Base-by-base conservation (phyloP, 164 flowering plant genomes). In the Vitis rupestris region DNA sequence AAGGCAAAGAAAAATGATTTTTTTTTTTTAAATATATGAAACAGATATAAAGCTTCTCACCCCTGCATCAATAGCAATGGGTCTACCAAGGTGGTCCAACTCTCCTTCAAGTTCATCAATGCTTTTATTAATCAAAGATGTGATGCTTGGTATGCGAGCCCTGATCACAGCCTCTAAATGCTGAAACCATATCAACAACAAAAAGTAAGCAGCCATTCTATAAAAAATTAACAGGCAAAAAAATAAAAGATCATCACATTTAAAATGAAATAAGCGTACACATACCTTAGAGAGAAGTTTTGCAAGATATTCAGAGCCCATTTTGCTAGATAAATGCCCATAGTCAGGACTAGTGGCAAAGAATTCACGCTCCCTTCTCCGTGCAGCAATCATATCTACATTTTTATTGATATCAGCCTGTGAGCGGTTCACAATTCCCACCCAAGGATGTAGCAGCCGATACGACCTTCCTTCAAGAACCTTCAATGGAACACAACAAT, bases 271-370 rank as follows among this genome's bases (percentile, higher is more conserved):
- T 14, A 71, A 44, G 16, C 2, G 44, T 5, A 15, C 37, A 71
- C 52, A 59, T 30, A 90, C 98, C 97, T 92, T 76, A 2, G 98
- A 94, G 10, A 94, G 77, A 72, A 94, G 93, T 68, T 90, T 94
- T 16, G 97, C 97, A 53, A 94, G 96, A 84, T 92, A 92, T 68
- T 91, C 98, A 14, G 98, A 82, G 8, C 97, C 98, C 98, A 94
- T 94, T 82, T 81, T 92, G 76, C 73, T 73, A 16, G 93, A 83
- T 72, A 94, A 74, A 63, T 89, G 97, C 51, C 91, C 85, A 81
- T 92, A 94, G 61, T 94, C 97, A 67, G 95, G 87, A 69, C 92
- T 94, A 53, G 80, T 75, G 50, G 82, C 83, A 79, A 92, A 94
- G 69, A 83, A 94, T 61, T 94, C 98, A 49, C 75, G 80, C 77